Evolutionary conservation across 495 filamentous ascomycete species (phyloP), one percentile per base, ranked within the genome.

Genomic region (Oidiodendron maius): DNA sequence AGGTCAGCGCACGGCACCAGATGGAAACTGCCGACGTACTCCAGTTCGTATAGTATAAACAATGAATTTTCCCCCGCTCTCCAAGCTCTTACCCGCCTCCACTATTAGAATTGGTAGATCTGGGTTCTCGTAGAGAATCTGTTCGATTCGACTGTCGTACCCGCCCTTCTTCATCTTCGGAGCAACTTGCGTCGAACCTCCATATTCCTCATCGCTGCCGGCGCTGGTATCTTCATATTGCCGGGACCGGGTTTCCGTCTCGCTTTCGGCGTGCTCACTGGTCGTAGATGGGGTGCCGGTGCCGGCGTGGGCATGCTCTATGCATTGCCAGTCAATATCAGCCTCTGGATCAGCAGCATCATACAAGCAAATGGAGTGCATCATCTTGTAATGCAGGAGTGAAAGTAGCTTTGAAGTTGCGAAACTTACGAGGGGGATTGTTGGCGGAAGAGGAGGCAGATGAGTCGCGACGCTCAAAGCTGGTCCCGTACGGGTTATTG

Each of bases 31-130:
- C 18, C 47, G 47, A 59, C 84, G 44, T 81, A 96, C 91, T 50
- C 88, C 91, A 9, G 94, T 98, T 52, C 86, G 75, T 52, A 98
- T 96, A 16, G 94, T 96, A 64, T 98, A 98, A 16, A 94, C 90
- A 59, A 97, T 98, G 57, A 84, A 96, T 59, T 77, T 72, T 44
- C 86, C 80, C 37, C 91, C 90, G 40, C 87, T 91, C 63, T 98
- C 93, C 49, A 81, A 72, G 62, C 90, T 97, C 76, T 98, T 98
- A 13, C 94, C 93, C 0, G 94, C 93, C 59, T 96, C 85, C 1
- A 81, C 87, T 52, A 98, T 98, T 50, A 91, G 57, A 47, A 98
- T 95, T 42, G 82, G 80, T 52, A 93, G 78, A 45, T 91, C 86
- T 5, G 87, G 90, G 56, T 95, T 87, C 68, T 98, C 93, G 62